These are phyloP conservation scores for Zangia roseola DNA, from an alignment of 768 basidiomycete species.

Conservation along the genomic window DNA sequence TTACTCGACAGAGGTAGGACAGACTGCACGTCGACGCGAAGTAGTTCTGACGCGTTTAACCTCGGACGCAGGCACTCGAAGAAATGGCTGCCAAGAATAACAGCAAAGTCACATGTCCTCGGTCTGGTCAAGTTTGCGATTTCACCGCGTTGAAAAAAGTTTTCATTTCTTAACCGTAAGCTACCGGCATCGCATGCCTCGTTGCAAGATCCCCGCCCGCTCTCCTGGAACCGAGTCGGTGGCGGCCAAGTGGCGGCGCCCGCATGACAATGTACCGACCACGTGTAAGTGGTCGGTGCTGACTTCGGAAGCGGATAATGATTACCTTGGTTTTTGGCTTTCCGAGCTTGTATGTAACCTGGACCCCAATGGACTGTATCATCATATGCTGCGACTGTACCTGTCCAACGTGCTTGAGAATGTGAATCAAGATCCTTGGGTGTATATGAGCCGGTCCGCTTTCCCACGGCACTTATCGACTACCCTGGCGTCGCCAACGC, in stretches of 20 bases:
- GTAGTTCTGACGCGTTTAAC: constrained; percentile 13
- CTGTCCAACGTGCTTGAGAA: constrained; percentile 23
- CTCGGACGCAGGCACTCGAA: constrained; percentile 65
- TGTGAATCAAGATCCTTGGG: constrained; percentile 27
- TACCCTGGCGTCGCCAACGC: background rate
- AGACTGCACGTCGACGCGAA: constrained; percentile 5
- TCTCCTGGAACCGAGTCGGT: background rate
- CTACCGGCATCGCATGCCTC: background rate
- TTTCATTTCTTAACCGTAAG: constrained; percentile 70
- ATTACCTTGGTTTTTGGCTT: constrained; percentile 6
- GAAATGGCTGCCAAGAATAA: constrained; percentile 83
- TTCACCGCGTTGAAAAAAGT: constrained; percentile 79
- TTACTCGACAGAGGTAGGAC: constrained; percentile 84
- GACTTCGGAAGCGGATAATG: constrained; percentile 25
- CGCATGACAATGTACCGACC: background rate
- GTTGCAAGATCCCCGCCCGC: background rate
- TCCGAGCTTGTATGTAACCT: constrained; percentile 16
- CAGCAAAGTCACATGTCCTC: constrained; percentile 82
- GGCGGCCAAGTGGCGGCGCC: background rate
- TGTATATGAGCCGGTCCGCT: constrained; percentile 3
- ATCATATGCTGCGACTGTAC: constrained; percentile 15
- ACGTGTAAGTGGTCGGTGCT: constrained; percentile 15
- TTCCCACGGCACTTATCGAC: constrained; percentile 14
- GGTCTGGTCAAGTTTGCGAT: constrained; percentile 61
- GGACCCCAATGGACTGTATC: constrained; percentile 10